Conservation (phyloP, 2,329 filamentous ascomycete species). For the Lachnellula arida region DNA sequence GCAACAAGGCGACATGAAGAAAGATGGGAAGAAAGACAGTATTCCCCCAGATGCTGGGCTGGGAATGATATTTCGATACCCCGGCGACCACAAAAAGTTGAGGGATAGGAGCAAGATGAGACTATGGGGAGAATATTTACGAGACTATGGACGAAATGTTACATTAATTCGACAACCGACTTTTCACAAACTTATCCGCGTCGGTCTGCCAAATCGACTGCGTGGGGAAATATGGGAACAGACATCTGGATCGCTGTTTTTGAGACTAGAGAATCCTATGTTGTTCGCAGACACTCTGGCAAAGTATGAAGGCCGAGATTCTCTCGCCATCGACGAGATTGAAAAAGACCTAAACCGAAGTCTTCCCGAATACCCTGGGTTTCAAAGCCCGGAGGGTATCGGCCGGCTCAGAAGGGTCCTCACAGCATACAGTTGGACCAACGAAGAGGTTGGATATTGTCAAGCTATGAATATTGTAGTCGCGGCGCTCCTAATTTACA, state of each 20-base stretch:
- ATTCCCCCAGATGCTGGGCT: conserved; percentile 82
- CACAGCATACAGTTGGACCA: conserved; percentile 96
- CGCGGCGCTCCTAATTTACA: conserved; percentile 95
- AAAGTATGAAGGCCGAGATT: conserved; percentile 80
- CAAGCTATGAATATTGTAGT: conserved; percentile 99
- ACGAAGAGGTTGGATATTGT: conserved; percentile 93
- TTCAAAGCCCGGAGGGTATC: conserved; percentile 94
- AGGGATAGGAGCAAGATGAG: conserved; percentile 96
- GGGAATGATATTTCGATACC: conserved; percentile 89
- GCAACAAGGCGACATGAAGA: conserved; percentile 58
- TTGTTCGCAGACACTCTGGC: conserved; percentile 78
- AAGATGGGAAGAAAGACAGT: conserved; percentile 41
- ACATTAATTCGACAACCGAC: conserved; percentile 93
- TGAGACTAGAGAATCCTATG: conserved; percentile 79
- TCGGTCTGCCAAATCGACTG: conserved; percentile 88
- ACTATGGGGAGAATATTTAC: conserved; percentile 92
- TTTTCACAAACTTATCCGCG: conserved; percentile 94
- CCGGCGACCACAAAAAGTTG: conserved; percentile 89
- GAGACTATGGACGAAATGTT: conserved; percentile 90
- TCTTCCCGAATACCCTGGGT: conserved; percentile 93
- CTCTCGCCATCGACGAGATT: conserved; percentile 95
- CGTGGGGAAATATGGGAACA: conserved; percentile 96
- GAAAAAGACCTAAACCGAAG: conserved; percentile 97
- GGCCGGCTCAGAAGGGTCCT: conserved; percentile 82
- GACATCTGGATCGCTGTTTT: conserved; percentile 83